Base-by-base conservation (phyloP, 2,329 filamentous ascomycete species). In the Aspergillus sp. region DNA sequence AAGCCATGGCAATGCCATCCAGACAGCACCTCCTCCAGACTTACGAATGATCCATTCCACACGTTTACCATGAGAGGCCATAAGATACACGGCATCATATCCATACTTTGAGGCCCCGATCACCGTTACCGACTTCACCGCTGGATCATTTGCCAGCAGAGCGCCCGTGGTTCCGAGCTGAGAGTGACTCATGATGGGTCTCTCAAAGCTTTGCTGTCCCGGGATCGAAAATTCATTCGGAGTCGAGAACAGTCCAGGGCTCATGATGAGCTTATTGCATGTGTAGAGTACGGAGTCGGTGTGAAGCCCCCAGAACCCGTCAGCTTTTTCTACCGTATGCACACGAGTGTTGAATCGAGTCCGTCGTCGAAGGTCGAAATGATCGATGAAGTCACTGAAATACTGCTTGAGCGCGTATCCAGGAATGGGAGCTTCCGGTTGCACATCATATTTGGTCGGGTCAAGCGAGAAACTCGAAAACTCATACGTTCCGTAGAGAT, bases 21-120 rank as follows among this genome's bases (percentile, higher is more conserved):
- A 55, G 10, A 55, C 32, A 2, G 30, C 51, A 41, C 57, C 57
- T 3, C 52, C 41, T 17, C 57, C 57, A 3, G 51, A 55, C 25
- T 55, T 48, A 3, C 57, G 57, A 17, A 43, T 59, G 10, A 59
- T 21, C 57, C 57, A 59, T 5, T 59, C 30, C 10, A 59, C 57
- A 8, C 17, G 39, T 23, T 55, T 55, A 3, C 57, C 57, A 7
- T 50, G 43, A 23, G 51, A 50, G 17, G 57, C 57, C 43, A 50
- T 50, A n/a, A 55, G 23, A 23, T 59, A 38, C 13, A 59, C 57
- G 7, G 23, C 45, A 28, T 59, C 57, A 9, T 55, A 49, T 23
- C 43, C 57, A 19, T 53, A 43, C 21, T 59, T 59, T 10, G 51
- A 55, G 2, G 43, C 51, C 5, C 57, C 57, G 2, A 59, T 39